Conservation (phyloP, 1,139 yeast genomes). For the Suhomyces terraborum region DNA sequence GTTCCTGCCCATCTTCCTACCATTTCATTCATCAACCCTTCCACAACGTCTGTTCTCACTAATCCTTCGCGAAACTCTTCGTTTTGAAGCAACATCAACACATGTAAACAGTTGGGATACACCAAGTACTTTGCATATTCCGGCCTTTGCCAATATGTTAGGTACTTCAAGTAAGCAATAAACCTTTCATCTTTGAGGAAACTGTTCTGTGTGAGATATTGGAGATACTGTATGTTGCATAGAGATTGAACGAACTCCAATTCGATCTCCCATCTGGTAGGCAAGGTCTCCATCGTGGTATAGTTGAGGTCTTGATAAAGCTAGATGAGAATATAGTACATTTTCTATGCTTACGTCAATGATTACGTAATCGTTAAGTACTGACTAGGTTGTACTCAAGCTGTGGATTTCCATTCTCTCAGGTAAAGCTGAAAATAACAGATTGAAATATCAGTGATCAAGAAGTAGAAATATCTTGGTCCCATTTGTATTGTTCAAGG, state of each 20-base stretch:
- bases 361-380: not conserved
- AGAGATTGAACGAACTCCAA: constrained; percentile 83
- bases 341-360: not conserved
- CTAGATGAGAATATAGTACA: not conserved
- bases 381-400: too few relatives aligned
- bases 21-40: constrained; percentile 72
- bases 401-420: too few relatives aligned
- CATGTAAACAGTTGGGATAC: constrained; percentile 72
- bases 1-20: constrained; percentile 64
- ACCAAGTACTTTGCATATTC: constrained; percentile 66
- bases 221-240: constrained; percentile 74
- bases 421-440: too few relatives aligned
- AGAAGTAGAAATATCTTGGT: not conserved
- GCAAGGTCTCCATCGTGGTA: constrained; percentile 32
- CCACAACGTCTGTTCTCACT: constrained; percentile 59
- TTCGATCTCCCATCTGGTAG: constrained; percentile 81
- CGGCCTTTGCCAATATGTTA: constrained; percentile 75
- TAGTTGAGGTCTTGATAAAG: not conserved
- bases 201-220: constrained; percentile 73
- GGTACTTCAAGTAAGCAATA: constrained; percentile 62
- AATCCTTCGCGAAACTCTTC: constrained; percentile 58
- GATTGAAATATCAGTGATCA: too few relatives aligned
- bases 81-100: constrained; percentile 58
- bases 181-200: constrained; percentile 63
- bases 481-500: too few relatives aligned